Conservation (phyloP, 2,329 filamentous ascomycete species). For the Alternaria tenuissima region DNA sequence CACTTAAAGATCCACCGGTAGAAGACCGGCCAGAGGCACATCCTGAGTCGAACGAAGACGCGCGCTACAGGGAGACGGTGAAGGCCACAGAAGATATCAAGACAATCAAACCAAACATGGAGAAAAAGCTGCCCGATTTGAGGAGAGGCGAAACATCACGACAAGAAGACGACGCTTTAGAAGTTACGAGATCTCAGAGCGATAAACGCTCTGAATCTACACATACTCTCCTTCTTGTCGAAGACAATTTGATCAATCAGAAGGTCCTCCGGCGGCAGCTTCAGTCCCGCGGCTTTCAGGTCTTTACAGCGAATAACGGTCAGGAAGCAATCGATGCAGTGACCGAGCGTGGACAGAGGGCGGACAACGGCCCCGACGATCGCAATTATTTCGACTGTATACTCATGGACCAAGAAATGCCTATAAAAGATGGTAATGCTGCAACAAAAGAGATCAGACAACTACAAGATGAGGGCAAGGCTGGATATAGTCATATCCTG, state of each 20-base stretch:
- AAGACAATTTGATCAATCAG: conserved; percentile 60
- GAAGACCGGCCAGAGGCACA: conserved; percentile 40
- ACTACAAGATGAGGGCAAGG: conserved; percentile 45
- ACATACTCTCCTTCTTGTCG: conserved; percentile 53
- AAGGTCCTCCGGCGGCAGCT: conserved; percentile 60
- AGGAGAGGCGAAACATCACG: conserved; percentile 34
- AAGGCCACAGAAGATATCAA: conserved; percentile 23
- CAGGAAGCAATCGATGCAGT: conserved; percentile 55
- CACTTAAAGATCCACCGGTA: conserved; percentile 46
- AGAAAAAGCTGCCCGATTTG: conserved; percentile 23
- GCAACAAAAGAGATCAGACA: conserved; percentile 52
- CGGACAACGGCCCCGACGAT: conserved; percentile 18
- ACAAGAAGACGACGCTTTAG: conserved; percentile 29
- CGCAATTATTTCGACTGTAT: conserved; percentile 52
- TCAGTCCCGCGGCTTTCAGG: conserved; percentile 54
- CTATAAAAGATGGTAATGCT: conserved; percentile 54
- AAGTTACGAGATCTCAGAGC: conserved; percentile 31
- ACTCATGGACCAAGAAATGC: conserved; percentile 58
- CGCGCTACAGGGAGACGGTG: conserved; percentile 35
- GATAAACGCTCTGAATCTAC: conserved; percentile 24
- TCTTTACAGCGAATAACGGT: conserved; percentile 55
- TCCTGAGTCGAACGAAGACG: conserved; percentile 29
- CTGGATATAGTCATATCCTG: conserved; percentile 46
- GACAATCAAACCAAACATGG: conserved; percentile 13
- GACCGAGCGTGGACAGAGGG: conserved; percentile 33